Conservation (phyloP, 441 rosid species). For the Corymbia calophylla region DNA sequence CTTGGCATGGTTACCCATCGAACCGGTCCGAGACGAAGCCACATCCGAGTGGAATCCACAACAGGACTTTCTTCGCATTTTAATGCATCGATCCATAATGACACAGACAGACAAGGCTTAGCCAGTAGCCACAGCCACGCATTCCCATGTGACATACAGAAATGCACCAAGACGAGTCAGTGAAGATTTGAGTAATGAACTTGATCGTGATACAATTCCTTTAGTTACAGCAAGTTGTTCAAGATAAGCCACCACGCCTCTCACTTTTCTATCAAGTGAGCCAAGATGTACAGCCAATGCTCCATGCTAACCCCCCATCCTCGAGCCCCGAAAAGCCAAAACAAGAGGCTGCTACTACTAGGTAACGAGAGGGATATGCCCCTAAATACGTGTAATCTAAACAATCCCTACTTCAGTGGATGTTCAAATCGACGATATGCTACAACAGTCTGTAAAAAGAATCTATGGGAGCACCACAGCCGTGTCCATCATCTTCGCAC, state of each 20-base stretch:
- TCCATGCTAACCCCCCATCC: background rate
- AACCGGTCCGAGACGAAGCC: background rate
- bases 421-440: background rate
- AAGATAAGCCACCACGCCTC: background rate
- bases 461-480: background rate
- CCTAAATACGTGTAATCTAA: background rate
- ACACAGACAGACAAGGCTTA: background rate
- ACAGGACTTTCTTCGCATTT: background rate
- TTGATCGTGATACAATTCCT: background rate
- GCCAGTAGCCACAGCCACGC: background rate
- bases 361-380: background rate
- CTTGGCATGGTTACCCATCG: background rate
- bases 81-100: background rate
- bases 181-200: background rate
- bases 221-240: background rate
- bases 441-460: background rate
- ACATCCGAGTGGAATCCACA: background rate
- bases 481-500: constrained; percentile 25
- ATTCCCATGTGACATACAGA: background rate
- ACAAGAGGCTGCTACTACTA: background rate
- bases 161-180: background rate
- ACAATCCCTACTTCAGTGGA: background rate
- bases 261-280: background rate
- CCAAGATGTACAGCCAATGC: background rate
- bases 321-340: background rate